These are phyloP conservation scores for Blumeria graminis DNA, from an alignment of 2,329 filamentous ascomycete genomes.

Conservation along the genomic window DNA sequence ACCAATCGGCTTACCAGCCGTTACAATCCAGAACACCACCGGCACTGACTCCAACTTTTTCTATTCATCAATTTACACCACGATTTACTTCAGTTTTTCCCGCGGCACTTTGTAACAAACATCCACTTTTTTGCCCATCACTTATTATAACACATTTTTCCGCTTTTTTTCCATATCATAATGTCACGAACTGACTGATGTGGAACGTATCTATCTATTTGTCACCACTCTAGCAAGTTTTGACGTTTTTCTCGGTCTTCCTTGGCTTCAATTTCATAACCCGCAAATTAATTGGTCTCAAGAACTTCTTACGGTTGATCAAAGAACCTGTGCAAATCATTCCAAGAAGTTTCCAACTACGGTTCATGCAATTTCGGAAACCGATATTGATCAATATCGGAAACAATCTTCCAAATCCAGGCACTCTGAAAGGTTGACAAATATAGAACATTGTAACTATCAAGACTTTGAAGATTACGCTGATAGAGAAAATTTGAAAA, in stretches of 20 bases:
- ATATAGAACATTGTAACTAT: background rate
- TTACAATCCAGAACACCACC: no score
- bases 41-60: no score
- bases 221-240: background rate
- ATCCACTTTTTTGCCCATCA: no score
- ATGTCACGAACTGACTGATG: no score
- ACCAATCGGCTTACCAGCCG: no score
- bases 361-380: background rate
- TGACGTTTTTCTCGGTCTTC: background rate
- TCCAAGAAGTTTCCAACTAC: background rate
- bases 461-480: background rate
- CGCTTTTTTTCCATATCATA: no score
- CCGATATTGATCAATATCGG: background rate
- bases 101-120: no score
- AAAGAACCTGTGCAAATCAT: background rate
- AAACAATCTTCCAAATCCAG: background rate
- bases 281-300: background rate
- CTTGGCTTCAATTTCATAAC: background rate
- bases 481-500: background rate
- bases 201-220: background rate
- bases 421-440: background rate
- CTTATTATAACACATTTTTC: no score
- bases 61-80: no score
- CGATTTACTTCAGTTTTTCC: no score
- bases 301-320: background rate